A percentile compares a stretch with the other conserved stretches of the same genome.
These are phyloP conservation scores for Euphorbia tirucalli DNA, from an alignment of 345 rosid genomes.

Conservation along the genomic window DNA sequence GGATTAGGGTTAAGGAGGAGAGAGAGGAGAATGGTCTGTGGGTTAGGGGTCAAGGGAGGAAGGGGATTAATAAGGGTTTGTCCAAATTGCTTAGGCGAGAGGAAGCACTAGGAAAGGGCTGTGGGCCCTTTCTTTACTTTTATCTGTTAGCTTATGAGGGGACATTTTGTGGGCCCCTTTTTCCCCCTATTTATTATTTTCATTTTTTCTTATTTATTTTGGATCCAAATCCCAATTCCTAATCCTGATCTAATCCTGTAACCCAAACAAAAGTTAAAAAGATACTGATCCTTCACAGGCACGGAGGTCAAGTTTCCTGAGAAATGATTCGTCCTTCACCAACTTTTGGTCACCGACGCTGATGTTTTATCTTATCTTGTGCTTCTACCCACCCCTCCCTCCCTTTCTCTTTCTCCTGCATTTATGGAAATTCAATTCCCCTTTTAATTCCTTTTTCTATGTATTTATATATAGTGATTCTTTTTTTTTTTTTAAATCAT, in stretches of 20 bases:
- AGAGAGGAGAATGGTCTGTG: slow-evolving; percentile 31
- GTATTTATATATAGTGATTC: no score
- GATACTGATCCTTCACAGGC: no score
- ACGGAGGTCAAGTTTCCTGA: no score
- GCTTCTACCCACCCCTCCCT: neutral
- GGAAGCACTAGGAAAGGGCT: slow-evolving; percentile 26
- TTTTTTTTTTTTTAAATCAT: no score
- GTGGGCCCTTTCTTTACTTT: slow-evolving; percentile 22
- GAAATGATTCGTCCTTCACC: neutral
- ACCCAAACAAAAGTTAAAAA: no score
- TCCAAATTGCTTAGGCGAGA: slow-evolving; percentile 24
- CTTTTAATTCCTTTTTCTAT: neutral
- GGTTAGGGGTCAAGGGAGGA: slow-evolving; percentile 34
- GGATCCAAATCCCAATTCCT: neutral
- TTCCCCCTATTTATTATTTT: no score
- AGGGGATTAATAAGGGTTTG: slow-evolving; percentile 28
- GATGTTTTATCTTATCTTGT: slow-evolving; percentile 3
- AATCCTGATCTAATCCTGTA: neutral
- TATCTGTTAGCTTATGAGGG: slow-evolving; percentile 25
- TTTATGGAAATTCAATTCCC: neutral
- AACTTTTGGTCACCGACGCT: neutral
- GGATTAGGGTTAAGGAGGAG: neutral
- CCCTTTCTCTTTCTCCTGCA: neutral
- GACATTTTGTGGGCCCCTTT: slow-evolving; percentile 31
- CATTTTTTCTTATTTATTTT: no score